Conservation (phyloP, 768 basidiomycete genomes). For the Pulveroboletus sp. region DNA sequence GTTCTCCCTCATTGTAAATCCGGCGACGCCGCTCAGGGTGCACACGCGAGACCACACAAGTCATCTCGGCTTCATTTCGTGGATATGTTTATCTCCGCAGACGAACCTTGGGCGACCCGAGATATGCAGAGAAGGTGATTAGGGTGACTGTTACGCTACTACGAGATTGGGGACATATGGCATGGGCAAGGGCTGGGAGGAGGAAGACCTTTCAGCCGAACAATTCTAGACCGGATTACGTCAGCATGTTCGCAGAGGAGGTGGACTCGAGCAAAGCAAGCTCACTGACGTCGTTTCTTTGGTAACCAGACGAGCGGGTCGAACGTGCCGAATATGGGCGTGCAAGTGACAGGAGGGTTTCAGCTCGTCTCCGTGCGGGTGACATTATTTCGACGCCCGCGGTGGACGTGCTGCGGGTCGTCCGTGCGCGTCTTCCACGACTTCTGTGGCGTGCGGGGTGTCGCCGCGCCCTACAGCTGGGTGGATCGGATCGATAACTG, state of each 20-base stretch:
- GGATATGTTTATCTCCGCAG: conserved; percentile 26
- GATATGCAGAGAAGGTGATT: background rate
- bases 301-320: conserved; percentile 18
- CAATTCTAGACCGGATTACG: too few species aligned
- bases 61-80: conserved; percentile 12
- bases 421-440: background rate
- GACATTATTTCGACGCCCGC: conserved; percentile 8
- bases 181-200: background rate
- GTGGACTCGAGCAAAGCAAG: background rate
- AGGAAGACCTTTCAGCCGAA: too few species aligned
- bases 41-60: conserved; percentile 4
- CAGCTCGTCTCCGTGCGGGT: conserved; percentile 15
- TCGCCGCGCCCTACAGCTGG: background rate
- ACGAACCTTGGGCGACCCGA: background rate
- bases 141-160: conserved; percentile 21
- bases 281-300: conserved; percentile 21
- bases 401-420: too few species aligned
- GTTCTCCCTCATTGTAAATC: conserved; percentile 8
- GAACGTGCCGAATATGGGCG: conserved; percentile 1
- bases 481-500: conserved; percentile 21
- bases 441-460: conserved; percentile 24
- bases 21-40: conserved; percentile 5
- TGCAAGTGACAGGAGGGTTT: conserved; percentile 2
- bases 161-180: background rate
- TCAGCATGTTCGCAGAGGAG: background rate